Conservation (phyloP, 108 stramenopile genomes). For the Cylindrotheca closterium region DNA sequence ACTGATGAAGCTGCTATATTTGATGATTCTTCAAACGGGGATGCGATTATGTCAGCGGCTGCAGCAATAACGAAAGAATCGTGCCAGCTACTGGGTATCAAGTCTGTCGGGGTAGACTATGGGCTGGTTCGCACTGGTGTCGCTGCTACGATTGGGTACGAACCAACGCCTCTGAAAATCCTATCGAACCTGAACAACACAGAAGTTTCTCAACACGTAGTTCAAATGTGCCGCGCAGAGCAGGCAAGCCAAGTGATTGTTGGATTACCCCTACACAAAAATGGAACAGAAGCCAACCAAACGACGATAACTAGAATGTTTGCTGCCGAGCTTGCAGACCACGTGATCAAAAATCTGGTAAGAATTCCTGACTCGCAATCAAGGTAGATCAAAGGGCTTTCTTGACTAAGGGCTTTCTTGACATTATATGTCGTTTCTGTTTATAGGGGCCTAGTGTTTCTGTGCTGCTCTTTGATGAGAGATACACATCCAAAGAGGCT, state of each 20-base stretch:
- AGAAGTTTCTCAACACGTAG: constrained; percentile 35
- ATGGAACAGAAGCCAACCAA: constrained; percentile 77
- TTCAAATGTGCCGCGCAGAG: constrained; percentile 42
- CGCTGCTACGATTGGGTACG: constrained; percentile 67
- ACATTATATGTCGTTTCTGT: too few relatives aligned
- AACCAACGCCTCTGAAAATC: constrained; percentile 67
- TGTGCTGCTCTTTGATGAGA: constrained; percentile 77
- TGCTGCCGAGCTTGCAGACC: constrained; percentile 35
- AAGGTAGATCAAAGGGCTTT: too few relatives aligned
- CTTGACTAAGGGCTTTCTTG: too few relatives aligned
- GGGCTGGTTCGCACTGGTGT: constrained; percentile 78
- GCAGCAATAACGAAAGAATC: constrained; percentile 18
- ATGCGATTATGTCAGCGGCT: constrained; percentile 20
- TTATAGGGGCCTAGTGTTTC: constrained; percentile 54
- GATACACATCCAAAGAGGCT: constrained; percentile 82
- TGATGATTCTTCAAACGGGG: background rate
- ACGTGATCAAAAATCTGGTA: constrained; percentile 17
- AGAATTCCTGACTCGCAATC: too few relatives aligned
- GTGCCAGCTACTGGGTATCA: constrained; percentile 41
- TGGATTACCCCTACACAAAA: constrained; percentile 79
- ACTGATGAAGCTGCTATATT: background rate
- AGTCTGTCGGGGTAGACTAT: constrained; percentile 80
- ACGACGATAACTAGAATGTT: constrained; percentile 62
- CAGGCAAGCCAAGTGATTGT: constrained; percentile 65
- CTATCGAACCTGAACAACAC: constrained; percentile 48